Percentiles rank a stretch among this genome's conserved stretches.
phyloP scores from a whole-genome alignment of 1,284 basidiomycete genomes.

The Fomitopsis pinicola region DNA sequence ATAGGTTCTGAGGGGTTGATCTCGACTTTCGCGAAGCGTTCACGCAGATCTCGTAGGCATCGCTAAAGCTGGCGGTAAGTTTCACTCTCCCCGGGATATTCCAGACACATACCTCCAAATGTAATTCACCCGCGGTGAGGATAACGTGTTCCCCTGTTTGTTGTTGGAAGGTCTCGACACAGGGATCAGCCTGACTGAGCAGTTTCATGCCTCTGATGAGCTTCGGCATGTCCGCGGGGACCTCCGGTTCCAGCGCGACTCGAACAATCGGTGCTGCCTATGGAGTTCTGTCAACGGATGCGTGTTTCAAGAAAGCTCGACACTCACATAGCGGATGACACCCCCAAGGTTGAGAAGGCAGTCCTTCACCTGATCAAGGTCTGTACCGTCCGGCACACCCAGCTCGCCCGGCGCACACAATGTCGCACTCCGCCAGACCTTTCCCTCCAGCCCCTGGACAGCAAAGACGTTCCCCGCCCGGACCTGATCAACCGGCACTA shows the following conservation, averaged over 20 bases:
- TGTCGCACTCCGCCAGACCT: slow-evolving; percentile 89
- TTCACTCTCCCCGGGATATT: too few relatives aligned
- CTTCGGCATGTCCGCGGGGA: slow-evolving; percentile 92
- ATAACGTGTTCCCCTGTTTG: slow-evolving; percentile 98
- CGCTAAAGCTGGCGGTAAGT: slow-evolving; percentile 45
- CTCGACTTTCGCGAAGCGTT: slow-evolving; percentile 90
- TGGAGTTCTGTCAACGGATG: neutral
- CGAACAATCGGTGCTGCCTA: slow-evolving; percentile 90
- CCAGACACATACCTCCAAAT: slow-evolving; percentile 73
- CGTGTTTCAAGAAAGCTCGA: neutral
- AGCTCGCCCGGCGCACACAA: slow-evolving; percentile 65
- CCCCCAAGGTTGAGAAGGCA: slow-evolving; percentile 83
- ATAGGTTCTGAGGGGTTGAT: slow-evolving; percentile 95
- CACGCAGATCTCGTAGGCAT: slow-evolving; percentile 92
- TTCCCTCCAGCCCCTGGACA: slow-evolving; percentile 85
- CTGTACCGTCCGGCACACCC: slow-evolving; percentile 36
- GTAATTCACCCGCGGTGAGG: slow-evolving; percentile 92
- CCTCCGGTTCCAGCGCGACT: slow-evolving; percentile 88
- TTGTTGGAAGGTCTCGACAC: slow-evolving; percentile 96
- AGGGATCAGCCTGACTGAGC: slow-evolving; percentile 94
- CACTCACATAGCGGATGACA: slow-evolving; percentile 63
- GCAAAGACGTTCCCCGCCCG: slow-evolving; percentile 97
- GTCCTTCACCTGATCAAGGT: slow-evolving; percentile 37
- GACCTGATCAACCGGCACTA: slow-evolving; percentile 80
- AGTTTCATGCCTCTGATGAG: slow-evolving; percentile 86